These are phyloP conservation scores for Colletotrichum australisinense DNA, from an alignment of 2,329 filamentous ascomycete genomes.

Conservation along the genomic window DNA sequence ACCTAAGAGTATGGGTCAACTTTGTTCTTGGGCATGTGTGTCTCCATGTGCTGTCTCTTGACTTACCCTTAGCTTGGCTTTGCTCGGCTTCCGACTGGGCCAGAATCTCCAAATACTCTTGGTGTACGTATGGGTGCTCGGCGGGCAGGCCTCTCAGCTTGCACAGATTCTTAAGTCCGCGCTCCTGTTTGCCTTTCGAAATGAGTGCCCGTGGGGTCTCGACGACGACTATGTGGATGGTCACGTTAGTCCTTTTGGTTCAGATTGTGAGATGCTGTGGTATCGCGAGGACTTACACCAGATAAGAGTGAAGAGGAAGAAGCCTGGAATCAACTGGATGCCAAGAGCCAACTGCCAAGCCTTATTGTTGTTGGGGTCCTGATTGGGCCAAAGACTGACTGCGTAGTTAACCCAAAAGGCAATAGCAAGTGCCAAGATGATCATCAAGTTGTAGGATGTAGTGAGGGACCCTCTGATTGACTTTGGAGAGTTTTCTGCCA, in stretches of 20 bases:
- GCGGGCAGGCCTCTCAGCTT: slow-evolving; percentile 46
- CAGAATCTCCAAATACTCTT: slow-evolving; percentile 35
- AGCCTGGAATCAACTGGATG: slow-evolving; percentile 51
- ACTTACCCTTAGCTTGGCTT: not conserved
- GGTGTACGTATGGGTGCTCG: slow-evolving; percentile 34
- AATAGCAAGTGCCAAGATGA: slow-evolving; percentile 47
- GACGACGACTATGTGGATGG: slow-evolving; percentile 27
- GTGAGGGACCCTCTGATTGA: slow-evolving; percentile 53
- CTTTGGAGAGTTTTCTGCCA: slow-evolving; percentile 53
- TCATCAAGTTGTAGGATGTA: slow-evolving; percentile 53
- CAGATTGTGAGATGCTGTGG: not conserved
- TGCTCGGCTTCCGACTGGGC: slow-evolving; percentile 35
- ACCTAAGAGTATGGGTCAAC: not conserved
- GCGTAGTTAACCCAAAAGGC: slow-evolving; percentile 49
- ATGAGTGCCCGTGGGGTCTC: slow-evolving; percentile 44
- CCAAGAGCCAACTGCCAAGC: slow-evolving; percentile 49
- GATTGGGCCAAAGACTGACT: slow-evolving; percentile 40
- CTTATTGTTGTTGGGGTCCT: slow-evolving; percentile 45
- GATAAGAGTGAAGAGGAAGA: slow-evolving; percentile 47
- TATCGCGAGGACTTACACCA: slow-evolving; percentile 40
- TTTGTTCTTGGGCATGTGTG: not conserved
- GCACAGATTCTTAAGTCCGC: slow-evolving; percentile 49
- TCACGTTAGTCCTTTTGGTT: not conserved
- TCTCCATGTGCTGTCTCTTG: no score
- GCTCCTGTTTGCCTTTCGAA: slow-evolving; percentile 46